Evolutionary conservation across 805 yeast genomes (phyloP).

Genomic region (Huiozyma naganishii): DNA sequence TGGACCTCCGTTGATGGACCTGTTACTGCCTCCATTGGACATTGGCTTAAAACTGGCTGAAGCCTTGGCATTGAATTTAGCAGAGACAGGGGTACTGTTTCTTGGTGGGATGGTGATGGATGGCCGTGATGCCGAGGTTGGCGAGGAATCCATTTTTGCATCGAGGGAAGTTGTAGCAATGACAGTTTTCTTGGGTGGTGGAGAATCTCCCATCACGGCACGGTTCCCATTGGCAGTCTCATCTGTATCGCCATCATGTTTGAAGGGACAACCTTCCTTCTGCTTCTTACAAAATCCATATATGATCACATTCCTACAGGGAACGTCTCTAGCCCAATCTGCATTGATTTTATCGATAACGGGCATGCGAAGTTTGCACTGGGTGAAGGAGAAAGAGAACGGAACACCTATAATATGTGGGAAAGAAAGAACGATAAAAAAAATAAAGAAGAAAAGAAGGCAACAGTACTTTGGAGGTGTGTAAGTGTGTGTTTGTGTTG

Average conservation of each 20-base stretch:
- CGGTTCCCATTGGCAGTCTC: not conserved
- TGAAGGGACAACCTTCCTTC: constrained; percentile 77
- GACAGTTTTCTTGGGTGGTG: not conserved
- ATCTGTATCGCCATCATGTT: constrained; percentile 39
- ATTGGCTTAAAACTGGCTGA: constrained; percentile 46
- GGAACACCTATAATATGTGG: not conserved
- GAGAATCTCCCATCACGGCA: not conserved
- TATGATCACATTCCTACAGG: constrained; percentile 72
- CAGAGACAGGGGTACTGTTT: constrained; percentile 2
- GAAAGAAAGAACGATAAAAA: not conserved
- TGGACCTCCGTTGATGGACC: not conserved
- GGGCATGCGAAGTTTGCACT: not conserved
- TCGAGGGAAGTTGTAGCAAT: not conserved
- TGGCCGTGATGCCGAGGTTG: not conserved
- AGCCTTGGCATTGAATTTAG: constrained; percentile 43
- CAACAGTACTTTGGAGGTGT: too few species aligned
- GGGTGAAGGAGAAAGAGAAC: too few species aligned
- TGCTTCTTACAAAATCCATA: constrained; percentile 85
- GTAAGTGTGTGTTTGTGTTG: too few species aligned
- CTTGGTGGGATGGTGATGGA: not conserved
- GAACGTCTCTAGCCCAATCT: constrained; percentile 59
- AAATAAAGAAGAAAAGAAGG: not conserved
- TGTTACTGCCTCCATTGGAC: constrained; percentile 3
- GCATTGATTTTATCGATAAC: constrained; percentile 25
- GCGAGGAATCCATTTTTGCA: not conserved